Percentiles rank a stretch among this genome's conserved stretches.
These are phyloP conservation scores for Neurospora pannonica DNA, from an alignment of 495 filamentous ascomycete genomes.

Conservation along the genomic window DNA sequence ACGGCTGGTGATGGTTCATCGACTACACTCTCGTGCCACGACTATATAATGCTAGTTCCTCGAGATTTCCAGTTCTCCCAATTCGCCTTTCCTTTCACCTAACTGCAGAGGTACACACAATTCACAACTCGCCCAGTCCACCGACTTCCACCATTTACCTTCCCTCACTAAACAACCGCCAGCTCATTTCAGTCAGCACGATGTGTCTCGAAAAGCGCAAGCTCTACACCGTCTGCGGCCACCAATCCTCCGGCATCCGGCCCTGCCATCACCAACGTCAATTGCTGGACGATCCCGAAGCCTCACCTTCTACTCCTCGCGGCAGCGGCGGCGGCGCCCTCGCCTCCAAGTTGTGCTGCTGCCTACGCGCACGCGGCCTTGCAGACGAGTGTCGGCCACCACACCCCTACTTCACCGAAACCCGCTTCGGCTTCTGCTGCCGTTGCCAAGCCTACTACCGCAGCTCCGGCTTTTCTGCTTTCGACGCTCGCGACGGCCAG, in stretches of 20 bases:
- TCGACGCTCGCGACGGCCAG: not conserved
- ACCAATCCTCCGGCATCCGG: not conserved
- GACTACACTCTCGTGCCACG: rapidly evolving
- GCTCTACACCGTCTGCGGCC: not conserved
- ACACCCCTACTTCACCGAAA: not conserved
- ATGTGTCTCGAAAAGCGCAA: not conserved
- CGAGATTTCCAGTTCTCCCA: rapidly evolving
- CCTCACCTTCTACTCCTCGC: not conserved
- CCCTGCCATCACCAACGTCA: not conserved
- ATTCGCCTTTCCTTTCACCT: not conserved
- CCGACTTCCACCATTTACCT: not conserved
- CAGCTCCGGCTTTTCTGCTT: not conserved
- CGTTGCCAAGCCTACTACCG: not conserved
- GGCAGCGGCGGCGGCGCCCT: not conserved
- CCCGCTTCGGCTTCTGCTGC: not conserved
- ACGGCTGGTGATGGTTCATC: not conserved
- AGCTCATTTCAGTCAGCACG: not conserved
- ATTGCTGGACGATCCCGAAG: not conserved
- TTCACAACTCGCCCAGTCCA: not conserved
- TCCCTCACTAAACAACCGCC: not conserved
- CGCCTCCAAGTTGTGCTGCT: not conserved
- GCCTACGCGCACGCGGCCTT: no score
- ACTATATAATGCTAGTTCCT: not conserved
- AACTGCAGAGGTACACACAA: not conserved
- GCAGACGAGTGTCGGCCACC: no score